Percentiles rank a stretch among this genome's conserved stretches.
Evolutionary conservation across 305 asterid genomes (phyloP).

Genomic region (Fraxinus latifolia): DNA sequence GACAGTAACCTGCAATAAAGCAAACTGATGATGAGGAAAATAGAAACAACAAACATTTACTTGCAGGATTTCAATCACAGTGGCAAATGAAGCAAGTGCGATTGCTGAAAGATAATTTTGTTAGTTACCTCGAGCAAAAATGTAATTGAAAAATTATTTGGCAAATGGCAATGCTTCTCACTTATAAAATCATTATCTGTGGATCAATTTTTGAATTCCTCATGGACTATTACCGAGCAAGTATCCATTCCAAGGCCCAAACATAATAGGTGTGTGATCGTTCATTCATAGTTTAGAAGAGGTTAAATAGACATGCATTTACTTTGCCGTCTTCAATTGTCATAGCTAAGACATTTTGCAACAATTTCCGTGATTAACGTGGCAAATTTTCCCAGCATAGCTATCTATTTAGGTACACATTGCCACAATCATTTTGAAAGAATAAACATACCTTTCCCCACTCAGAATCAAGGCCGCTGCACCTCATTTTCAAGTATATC

Average conservation of each 20-base stretch:
- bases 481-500: constrained; percentile 96
- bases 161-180: not conserved
- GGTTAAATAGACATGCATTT: not conserved
- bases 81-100: not conserved
- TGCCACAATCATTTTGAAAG: constrained; percentile 11
- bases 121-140: not conserved
- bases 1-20: constrained; percentile 64
- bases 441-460: constrained; percentile 83
- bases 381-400: not conserved
- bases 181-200: not conserved
- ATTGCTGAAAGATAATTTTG: constrained; percentile 9
- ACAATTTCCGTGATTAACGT: not conserved
- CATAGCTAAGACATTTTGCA: not conserved
- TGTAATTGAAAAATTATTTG: not conserved
- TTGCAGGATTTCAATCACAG: not conserved
- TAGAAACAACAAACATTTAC: not conserved
- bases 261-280: not conserved
- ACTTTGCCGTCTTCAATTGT: not conserved
- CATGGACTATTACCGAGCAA: not conserved
- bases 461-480: constrained; percentile 74
- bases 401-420: not conserved
- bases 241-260: not conserved
- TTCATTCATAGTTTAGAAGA: not conserved
- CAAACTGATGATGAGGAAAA: constrained; percentile 13
- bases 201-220: not conserved